Percentiles rank a stretch among this genome's conserved stretches.
These are phyloP conservation scores for Trichoderma asperellum DNA, from an alignment of 2,329 filamentous ascomycete genomes.

Conservation along the genomic window DNA sequence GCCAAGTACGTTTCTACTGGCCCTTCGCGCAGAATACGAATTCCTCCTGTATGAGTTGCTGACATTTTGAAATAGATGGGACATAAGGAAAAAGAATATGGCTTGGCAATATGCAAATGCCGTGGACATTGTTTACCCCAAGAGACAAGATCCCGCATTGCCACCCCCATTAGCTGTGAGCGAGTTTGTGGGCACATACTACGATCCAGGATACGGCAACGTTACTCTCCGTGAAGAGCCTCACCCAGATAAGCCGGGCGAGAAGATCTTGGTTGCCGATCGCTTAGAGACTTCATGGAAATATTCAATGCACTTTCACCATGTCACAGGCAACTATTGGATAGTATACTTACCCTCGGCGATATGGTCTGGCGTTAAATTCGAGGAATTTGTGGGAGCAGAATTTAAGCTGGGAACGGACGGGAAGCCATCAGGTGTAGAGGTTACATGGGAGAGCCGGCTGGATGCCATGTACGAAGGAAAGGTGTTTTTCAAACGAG, in stretches of 20 bases:
- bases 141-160: constrained; percentile 41
- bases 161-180: constrained; percentile 44
- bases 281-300: constrained; percentile 35
- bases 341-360: constrained; percentile 28
- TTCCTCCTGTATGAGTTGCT: neutral
- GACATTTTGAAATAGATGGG: constrained; percentile 18
- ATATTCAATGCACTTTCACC: constrained; percentile 34
- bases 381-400: constrained; percentile 25
- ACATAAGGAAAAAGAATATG: neutral
- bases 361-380: neutral
- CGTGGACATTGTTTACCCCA: constrained; percentile 44
- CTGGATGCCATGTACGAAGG: constrained; percentile 29
- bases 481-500: constrained; percentile 28
- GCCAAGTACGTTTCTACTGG: constrained; percentile 32
- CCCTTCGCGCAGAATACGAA: neutral
- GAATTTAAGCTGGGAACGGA: constrained; percentile 29
- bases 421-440: constrained; percentile 18
- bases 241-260: constrained; percentile 25
- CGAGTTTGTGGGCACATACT: constrained; percentile 47
- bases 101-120: constrained; percentile 38
- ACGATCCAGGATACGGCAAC: constrained; percentile 47
- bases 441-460: constrained; percentile 16
- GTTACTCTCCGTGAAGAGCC: constrained; percentile 33
- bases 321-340: constrained; percentile 39
- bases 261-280: constrained; percentile 35